Evolutionary conservation across 192 early-diverging fungal species (phyloP).

Genomic region (Coemansia sp.): DNA sequence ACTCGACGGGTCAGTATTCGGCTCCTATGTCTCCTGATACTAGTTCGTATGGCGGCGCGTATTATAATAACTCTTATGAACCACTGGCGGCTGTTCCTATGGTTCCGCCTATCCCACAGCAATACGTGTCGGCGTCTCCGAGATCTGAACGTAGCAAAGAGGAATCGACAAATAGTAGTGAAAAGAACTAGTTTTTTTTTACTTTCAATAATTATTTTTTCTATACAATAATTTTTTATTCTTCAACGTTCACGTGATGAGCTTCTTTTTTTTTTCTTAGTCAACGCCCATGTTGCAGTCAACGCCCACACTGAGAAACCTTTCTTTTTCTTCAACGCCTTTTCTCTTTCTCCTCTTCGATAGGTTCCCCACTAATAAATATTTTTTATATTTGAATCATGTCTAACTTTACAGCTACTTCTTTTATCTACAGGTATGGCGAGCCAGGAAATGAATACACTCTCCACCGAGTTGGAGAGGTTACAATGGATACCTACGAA

Average conservation of each 20-base stretch:
- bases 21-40: constrained; percentile 20
- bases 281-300: neutral
- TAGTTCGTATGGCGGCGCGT: neutral
- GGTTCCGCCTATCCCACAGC: constrained; percentile 26
- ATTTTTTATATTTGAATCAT: neutral
- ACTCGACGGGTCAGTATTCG: neutral
- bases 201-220: neutral
- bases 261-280: neutral
- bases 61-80: constrained; percentile 4
- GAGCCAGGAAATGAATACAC: neutral
- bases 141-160: constrained; percentile 18
- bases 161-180: neutral
- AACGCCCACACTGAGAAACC: neutral
- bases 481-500: neutral
- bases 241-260: too few relatives aligned
- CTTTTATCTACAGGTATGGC: neutral
- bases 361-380: neutral
- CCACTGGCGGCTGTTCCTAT: constrained; percentile 4
- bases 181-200: constrained; percentile 3
- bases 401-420: neutral
- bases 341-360: neutral
- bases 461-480: neutral
- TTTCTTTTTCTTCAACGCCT: neutral
- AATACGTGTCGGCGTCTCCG: constrained; percentile 24
- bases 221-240: neutral